phyloP scores from a whole-genome alignment of 1,139 yeast genomes.

The Oligophagozyma castellii region DNA sequence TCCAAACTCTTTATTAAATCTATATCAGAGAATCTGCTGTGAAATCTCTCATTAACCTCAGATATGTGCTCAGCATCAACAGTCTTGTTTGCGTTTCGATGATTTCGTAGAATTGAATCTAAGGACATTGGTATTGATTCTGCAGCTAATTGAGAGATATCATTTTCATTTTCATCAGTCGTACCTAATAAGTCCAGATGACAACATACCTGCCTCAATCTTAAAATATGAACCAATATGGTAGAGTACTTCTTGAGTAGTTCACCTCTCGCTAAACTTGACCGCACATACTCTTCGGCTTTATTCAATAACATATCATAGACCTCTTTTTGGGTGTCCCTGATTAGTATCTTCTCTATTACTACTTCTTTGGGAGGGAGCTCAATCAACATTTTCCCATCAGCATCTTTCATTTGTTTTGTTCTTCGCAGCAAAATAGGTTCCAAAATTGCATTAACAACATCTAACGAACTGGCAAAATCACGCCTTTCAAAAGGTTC shows the following conservation, averaged over 20 bases:
- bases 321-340: constrained; percentile 48
- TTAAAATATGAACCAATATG: constrained; percentile 67
- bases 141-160: constrained; percentile 25
- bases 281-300: constrained; percentile 55
- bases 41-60: constrained; percentile 25
- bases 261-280: constrained; percentile 51
- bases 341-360: constrained; percentile 54
- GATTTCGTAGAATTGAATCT: constrained; percentile 3
- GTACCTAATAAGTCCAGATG: constrained; percentile 50
- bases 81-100: constrained; percentile 2
- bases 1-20: too few relatives aligned
- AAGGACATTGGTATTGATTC: constrained; percentile 9
- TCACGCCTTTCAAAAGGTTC: constrained; percentile 68
- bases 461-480: constrained; percentile 59
- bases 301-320: constrained; percentile 58
- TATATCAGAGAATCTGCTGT: constrained; percentile 30
- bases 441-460: constrained; percentile 71
- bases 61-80: constrained; percentile 6
- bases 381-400: constrained; percentile 65
- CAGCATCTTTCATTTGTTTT: constrained; percentile 61
- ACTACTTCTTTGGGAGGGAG: constrained; percentile 65
- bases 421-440: constrained; percentile 80
- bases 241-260: constrained; percentile 64
- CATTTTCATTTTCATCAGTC: constrained; percentile 26
- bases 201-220: constrained; percentile 82